phyloP scores from a whole-genome alignment of 371 early-diverging fungal species.

The Apophysomyces trapeziformis region DNA sequence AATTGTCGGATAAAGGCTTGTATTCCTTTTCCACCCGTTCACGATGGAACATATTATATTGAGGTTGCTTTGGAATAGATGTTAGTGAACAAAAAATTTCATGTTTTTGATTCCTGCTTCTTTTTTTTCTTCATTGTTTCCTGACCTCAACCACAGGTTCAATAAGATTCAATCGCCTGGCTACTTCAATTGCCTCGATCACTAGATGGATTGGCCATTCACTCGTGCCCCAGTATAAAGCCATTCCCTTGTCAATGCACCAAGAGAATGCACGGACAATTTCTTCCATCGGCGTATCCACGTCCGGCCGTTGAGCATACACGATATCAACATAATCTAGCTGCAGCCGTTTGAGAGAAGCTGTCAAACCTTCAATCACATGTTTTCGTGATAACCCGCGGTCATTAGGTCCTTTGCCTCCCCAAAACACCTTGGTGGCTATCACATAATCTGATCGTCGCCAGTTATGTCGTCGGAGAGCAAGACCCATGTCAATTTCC shows the following conservation, averaged over 20 bases:
- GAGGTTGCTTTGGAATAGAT: conserved; percentile 62
- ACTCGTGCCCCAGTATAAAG: conserved; percentile 83
- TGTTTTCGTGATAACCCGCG: conserved; percentile 82
- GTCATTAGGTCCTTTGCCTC: conserved; percentile 76
- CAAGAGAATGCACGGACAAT: conserved; percentile 83
- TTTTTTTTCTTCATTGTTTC: not conserved
- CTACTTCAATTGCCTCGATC: conserved; percentile 73
- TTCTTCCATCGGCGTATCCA: conserved; percentile 75
- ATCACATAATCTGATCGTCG: conserved; percentile 74
- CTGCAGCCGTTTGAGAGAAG: conserved; percentile 69
- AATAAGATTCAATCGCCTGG: conserved; percentile 63
- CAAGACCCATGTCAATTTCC: conserved; percentile 75
- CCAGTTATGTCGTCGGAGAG: conserved; percentile 62
- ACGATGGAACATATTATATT: conserved; percentile 84
- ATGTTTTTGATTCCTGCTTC: not conserved
- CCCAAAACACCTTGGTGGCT: conserved; percentile 84
- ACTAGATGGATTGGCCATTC: conserved; percentile 83
- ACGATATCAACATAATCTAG: conserved; percentile 80
- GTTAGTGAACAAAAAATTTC: conserved; percentile 28
- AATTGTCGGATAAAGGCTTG: conserved; percentile 65
- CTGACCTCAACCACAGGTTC: conserved; percentile 60
- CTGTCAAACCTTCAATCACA: conserved; percentile 78
- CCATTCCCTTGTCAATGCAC: conserved; percentile 78
- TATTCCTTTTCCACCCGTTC: conserved; percentile 79
- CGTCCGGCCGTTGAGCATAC: conserved; percentile 80